phyloP scores from a whole-genome alignment of 345 rosid species.

The Lagerstroemia speciosa region DNA sequence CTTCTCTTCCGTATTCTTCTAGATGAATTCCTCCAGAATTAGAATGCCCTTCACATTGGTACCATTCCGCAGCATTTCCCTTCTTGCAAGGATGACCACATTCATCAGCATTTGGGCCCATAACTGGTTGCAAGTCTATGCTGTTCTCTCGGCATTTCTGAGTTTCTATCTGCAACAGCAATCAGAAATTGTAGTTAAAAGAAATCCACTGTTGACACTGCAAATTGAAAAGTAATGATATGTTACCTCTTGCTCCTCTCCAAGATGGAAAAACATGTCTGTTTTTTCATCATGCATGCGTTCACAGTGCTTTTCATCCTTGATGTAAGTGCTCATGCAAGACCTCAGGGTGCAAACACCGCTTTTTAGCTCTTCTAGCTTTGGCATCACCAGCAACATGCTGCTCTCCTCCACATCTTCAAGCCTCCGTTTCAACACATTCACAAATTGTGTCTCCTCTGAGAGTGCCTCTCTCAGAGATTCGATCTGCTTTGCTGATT shows the following conservation, averaged over 20 bases:
- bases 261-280: slow-evolving; percentile 17
- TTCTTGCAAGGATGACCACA: slow-evolving; percentile 23
- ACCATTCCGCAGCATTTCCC: slow-evolving; percentile 10
- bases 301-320: slow-evolving; percentile 24
- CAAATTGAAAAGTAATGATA: slow-evolving; percentile 7
- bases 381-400: slow-evolving; percentile 45
- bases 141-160: slow-evolving; percentile 14
- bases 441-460: slow-evolving; percentile 38
- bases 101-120: slow-evolving; percentile 22
- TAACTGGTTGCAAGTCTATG: slow-evolving; percentile 9
- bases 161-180: slow-evolving; percentile 35
- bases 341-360: slow-evolving; percentile 54
- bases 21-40: slow-evolving; percentile 19
- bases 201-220: not conserved
- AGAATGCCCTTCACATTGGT: slow-evolving; percentile 16
- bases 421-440: slow-evolving; percentile 40
- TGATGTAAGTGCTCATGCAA: slow-evolving; percentile 33
- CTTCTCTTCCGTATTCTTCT: slow-evolving; percentile 34
- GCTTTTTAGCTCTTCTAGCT: slow-evolving; percentile 49
- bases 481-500: slow-evolving; percentile 29
- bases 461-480: slow-evolving; percentile 38
- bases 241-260: slow-evolving; percentile 49
- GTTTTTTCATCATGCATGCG: slow-evolving; percentile 16
- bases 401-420: slow-evolving; percentile 50
- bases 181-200: slow-evolving; percentile 2